A percentile compares a stretch with the other conserved stretches of the same genome.
Conservation (phyloP, 208 protist genomes). For the Crithidia expoeki region DNA sequence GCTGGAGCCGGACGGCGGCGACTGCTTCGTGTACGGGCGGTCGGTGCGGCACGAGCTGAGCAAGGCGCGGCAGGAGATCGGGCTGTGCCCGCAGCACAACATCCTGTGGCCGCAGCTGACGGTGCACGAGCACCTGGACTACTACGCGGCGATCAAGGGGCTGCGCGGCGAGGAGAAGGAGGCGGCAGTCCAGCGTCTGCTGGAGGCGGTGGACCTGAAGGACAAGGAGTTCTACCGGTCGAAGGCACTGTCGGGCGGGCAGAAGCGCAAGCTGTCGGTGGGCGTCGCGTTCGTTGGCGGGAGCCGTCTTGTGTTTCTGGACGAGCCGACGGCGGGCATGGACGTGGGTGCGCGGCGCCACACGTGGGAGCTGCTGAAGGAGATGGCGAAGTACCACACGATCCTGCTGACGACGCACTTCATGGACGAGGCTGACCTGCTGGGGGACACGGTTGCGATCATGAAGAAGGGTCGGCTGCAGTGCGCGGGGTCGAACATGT, state of each 20-base stretch:
- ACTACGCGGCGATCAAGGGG: slow-evolving; percentile 92
- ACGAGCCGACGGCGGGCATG: slow-evolving; percentile 93
- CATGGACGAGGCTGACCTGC: slow-evolving; percentile 96
- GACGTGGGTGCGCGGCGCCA: slow-evolving; percentile 79
- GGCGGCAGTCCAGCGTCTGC: slow-evolving; percentile 40
- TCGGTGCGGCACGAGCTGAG: slow-evolving; percentile 57
- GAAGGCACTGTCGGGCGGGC: slow-evolving; percentile 60
- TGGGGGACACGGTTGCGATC: slow-evolving; percentile 94
- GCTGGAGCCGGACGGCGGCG: slow-evolving; percentile 62
- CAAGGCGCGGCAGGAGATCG: slow-evolving; percentile 79
- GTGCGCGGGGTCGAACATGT: slow-evolving; percentile 63
- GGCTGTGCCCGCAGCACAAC: slow-evolving; percentile 97
- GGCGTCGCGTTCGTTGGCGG: slow-evolving; percentile 85
- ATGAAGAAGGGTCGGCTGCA: slow-evolving; percentile 77
- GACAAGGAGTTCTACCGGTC: slow-evolving; percentile 58
- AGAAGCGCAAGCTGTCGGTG: slow-evolving; percentile 83
- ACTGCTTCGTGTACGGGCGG: slow-evolving; percentile 74
- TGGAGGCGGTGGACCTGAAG: slow-evolving; percentile 59
- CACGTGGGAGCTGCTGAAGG: slow-evolving; percentile 70
- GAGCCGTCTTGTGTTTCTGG: slow-evolving; percentile 75
- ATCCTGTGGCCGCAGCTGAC: slow-evolving; percentile 94
- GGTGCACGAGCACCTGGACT: slow-evolving; percentile 87
- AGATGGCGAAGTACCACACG: slow-evolving; percentile 44
- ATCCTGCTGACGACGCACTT: slow-evolving; percentile 91
- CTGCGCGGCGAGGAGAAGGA: slow-evolving; percentile 37